Percentiles rank a stretch among this genome's conserved stretches.
These are phyloP conservation scores for Staphylotrichum tortipilum DNA, from an alignment of 495 filamentous ascomycete species.

Conservation along the genomic window DNA sequence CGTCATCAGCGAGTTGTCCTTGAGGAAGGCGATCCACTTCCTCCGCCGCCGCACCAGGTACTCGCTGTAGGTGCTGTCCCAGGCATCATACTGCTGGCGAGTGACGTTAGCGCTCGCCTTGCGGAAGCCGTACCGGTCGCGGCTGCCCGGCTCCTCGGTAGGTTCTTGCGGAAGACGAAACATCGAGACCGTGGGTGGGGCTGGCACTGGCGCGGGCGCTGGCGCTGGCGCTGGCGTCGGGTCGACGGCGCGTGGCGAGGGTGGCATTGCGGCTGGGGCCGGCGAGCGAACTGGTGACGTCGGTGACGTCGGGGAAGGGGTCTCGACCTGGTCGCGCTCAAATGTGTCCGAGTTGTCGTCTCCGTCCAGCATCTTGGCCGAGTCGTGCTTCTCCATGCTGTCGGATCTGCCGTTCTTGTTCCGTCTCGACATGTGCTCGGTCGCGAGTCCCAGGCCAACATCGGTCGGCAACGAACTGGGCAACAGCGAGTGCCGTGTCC, in stretches of 20 bases:
- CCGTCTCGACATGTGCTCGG: constrained; percentile 17
- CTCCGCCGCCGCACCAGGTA: constrained; percentile 59
- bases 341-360: constrained; percentile 9
- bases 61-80: constrained; percentile 62
- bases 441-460: constrained; percentile 20
- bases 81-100: constrained; percentile 68
- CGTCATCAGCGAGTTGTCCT: constrained; percentile 64
- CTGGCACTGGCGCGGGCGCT: too few species aligned
- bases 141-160: constrained; percentile 28
- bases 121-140: constrained; percentile 87
- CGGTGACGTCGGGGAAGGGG: background rate
- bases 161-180: constrained; percentile 18
- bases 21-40: constrained; percentile 75
- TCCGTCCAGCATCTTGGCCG: constrained; percentile 22
- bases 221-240: too few species aligned
- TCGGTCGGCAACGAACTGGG: constrained; percentile 27
- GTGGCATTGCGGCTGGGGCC: background rate
- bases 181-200: too few species aligned
- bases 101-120: constrained; percentile 78
- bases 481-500: constrained; percentile 28
- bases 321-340: background rate
- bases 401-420: constrained; percentile 5
- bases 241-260: constrained; percentile 2
- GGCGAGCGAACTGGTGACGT: background rate
- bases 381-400: constrained; percentile 24